Evolutionary conservation across 2,329 filamentous ascomycete species (phyloP).

Genomic region (Eurotiales sp.): DNA sequence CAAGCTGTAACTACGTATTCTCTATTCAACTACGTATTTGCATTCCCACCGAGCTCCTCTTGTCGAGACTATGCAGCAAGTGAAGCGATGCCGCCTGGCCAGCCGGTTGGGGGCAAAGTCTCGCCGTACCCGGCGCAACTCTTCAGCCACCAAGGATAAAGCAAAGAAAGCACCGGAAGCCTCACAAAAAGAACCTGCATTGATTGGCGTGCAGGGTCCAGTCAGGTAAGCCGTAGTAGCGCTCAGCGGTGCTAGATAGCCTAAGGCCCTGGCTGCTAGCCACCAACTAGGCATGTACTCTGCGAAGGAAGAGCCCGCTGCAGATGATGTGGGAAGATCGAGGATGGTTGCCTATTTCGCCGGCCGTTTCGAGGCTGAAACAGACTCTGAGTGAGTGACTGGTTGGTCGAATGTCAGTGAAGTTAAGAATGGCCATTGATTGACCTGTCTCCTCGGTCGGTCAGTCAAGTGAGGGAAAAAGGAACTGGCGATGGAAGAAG

Average conservation of each 20-base stretch:
- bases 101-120: neutral
- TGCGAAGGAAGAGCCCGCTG: too few relatives aligned
- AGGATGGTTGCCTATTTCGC: neutral
- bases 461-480: neutral
- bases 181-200: neutral
- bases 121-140: neutral
- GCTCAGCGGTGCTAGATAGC: neutral
- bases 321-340: neutral
- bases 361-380: neutral
- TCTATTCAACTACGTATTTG: neutral
- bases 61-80: neutral
- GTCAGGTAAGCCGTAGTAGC: neutral
- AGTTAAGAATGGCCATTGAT: too few relatives aligned
- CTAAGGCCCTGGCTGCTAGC: too few relatives aligned
- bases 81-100: slow-evolving; percentile 5
- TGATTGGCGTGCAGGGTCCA: neutral
- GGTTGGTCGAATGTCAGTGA: too few relatives aligned
- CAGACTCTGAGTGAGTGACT: neutral
- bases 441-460: too few relatives aligned
- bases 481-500: neutral
- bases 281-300: too few relatives aligned
- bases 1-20: neutral
- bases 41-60: neutral
- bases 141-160: neutral
- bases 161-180: neutral